These are phyloP conservation scores for Styphnolobium japonicum DNA, from an alignment of 306 rosid genomes.

Conservation along the genomic window DNA sequence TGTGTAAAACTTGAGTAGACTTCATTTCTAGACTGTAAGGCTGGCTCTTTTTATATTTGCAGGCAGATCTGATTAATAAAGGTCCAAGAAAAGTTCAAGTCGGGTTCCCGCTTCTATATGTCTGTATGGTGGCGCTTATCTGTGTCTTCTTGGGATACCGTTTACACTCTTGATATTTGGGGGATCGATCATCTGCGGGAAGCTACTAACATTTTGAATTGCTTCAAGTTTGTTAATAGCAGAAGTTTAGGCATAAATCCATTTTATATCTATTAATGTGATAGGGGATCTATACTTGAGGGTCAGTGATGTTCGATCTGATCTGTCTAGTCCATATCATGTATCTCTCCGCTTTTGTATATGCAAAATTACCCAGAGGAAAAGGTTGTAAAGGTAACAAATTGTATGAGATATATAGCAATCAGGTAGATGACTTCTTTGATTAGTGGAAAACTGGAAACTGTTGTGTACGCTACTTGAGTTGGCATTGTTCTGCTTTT, in stretches of 20 bases:
- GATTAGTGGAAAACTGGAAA: constrained; percentile 15
- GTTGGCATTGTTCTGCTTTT: background rate
- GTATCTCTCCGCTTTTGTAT: constrained; percentile 18
- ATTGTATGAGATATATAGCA: constrained; percentile 11
- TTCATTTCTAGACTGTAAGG: constrained; percentile 14
- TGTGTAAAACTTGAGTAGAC: background rate
- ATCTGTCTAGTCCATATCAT: constrained; percentile 11
- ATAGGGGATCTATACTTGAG: constrained; percentile 22
- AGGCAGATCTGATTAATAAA: constrained; percentile 56
- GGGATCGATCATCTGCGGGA: background rate
- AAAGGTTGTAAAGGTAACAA: constrained; percentile 28
- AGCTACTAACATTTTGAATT: constrained; percentile 29
- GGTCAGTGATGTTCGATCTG: constrained; percentile 18
- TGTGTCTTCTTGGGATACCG: constrained; percentile 65
- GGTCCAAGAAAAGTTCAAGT: constrained; percentile 54
- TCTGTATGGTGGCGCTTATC: constrained; percentile 75
- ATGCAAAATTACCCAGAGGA: constrained; percentile 22
- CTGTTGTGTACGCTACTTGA: constrained; percentile 7
- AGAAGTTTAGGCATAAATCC: constrained; percentile 33
- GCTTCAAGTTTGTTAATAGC: constrained; percentile 25
- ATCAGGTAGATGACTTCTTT: background rate
- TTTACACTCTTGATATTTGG: constrained; percentile 45
- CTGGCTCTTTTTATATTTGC: constrained; percentile 25
- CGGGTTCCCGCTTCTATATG: constrained; percentile 78
- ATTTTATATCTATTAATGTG: constrained; percentile 2